phyloP scores from a whole-genome alignment of 495 filamentous ascomycete species.

The Clavariopsis aquatica region DNA sequence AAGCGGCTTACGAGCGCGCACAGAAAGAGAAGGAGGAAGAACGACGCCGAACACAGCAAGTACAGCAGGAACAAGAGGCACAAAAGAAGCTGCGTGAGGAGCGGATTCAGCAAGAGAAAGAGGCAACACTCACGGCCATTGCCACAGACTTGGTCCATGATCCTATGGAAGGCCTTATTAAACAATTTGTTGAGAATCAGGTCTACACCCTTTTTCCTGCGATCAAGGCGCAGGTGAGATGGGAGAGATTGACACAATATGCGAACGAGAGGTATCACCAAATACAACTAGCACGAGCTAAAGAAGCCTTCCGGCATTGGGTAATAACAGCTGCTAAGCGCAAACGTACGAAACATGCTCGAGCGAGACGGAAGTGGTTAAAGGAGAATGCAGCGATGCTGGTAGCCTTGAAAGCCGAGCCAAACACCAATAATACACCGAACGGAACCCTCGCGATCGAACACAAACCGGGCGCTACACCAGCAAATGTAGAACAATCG shows the following conservation, averaged over 20 bases:
- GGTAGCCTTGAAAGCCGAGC: not conserved
- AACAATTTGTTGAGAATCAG: constrained; percentile 24
- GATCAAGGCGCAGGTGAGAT: not conserved
- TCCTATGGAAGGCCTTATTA: constrained; percentile 14
- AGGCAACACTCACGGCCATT: not conserved
- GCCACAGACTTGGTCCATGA: constrained; percentile 7
- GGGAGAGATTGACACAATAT: not conserved
- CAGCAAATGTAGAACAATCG: not conserved
- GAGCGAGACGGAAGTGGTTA: constrained; percentile 6
- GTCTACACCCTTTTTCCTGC: not conserved
- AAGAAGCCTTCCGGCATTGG: not conserved
- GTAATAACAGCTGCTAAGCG: not conserved
- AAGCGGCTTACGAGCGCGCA: constrained; percentile 11
- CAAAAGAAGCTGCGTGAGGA: constrained; percentile 4
- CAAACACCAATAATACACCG: not conserved
- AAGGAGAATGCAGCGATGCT: constrained; percentile 2
- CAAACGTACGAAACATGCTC: not conserved
- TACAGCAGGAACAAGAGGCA: constrained; percentile 8
- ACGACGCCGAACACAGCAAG: constrained; percentile 6
- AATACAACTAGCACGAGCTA: not conserved
- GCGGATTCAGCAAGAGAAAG: constrained; percentile 5
- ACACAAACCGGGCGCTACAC: not conserved
- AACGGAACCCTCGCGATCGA: no score
- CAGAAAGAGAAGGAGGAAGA: constrained; percentile 4
- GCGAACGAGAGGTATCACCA: constrained; percentile 1